Evolutionary conservation across 148 eudicot genomes (phyloP), one percentile per base, ranked within the genome.

Genomic region (Cornus florida): DNA sequence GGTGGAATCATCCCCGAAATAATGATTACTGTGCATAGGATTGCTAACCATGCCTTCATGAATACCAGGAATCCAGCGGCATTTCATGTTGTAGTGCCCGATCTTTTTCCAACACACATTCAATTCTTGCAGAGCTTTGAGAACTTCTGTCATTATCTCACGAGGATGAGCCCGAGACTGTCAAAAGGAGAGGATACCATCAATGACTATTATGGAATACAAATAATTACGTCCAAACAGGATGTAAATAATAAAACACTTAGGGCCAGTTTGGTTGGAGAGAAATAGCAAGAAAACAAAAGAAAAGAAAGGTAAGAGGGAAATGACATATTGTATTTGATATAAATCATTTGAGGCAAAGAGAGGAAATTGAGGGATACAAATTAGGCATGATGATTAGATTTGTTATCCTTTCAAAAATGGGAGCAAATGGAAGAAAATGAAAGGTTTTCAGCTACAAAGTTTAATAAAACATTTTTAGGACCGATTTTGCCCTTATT

Each of bases 131-230:
- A 96, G 86, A 82, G 98, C 98, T 86, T 91, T 96, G 71, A 96
- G 86, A 79, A 91, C 98, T 85, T 93, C 99, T 10, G 90, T 88
- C 99, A 96, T 93, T 75, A 93, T 92, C 84, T 93, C 91, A 64
- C 94, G 91, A 59, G 99, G 99, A 82, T 86, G 95, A 38, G 98
- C 99, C 83, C 92, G 92, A 17, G 97, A 93, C 99, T 96, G 86
- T 74, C 79, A 67, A 66, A 66, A 69, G 32, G 74, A 32, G 69
- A 59, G 22, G 79, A n/a, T n/a, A 73, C 22, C 12, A 70, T 38
- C 3, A 17, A 14, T 0, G 2, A 38, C 10, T 67, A 22, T 32
- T 53, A 67, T 39, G 38, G 7, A 79, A 20, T 46, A 12, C n/a
- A 14, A 13, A 17, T 46, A 20, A 14, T 43, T 14, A 31, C 12